Conservation (phyloP, 164 flowering plant species). For the Liquidambar formosana region DNA sequence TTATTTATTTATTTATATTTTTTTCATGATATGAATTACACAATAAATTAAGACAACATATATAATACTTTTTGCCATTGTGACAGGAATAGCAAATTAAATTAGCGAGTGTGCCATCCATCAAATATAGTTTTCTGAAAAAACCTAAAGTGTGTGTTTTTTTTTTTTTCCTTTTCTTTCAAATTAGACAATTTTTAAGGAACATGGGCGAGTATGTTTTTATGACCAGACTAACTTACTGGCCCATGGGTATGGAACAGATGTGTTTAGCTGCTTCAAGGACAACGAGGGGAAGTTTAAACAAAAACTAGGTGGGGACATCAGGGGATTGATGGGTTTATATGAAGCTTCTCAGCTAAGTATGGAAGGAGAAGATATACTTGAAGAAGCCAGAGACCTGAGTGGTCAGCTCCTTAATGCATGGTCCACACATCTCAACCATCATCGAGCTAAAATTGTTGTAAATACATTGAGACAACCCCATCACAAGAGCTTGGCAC, state of each 20-base stretch:
- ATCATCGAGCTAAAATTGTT: constrained; percentile 20
- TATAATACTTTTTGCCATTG: too few relatives aligned
- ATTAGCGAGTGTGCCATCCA: too few relatives aligned
- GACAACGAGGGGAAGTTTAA: constrained; percentile 31
- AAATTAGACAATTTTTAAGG: too few relatives aligned
- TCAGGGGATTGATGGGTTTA: constrained; percentile 19
- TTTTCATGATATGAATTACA: too few relatives aligned
- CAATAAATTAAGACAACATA: too few relatives aligned
- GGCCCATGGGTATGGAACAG: constrained; percentile 14
- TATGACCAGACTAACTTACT: background rate
- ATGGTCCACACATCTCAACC: background rate
- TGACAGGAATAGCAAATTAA: too few relatives aligned
- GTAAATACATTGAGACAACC: constrained; percentile 34
- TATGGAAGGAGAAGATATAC: constrained; percentile 43
- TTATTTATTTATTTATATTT: too few relatives aligned
- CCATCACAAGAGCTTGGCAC: constrained; percentile 43
- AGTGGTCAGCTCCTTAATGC: constrained; percentile 30
- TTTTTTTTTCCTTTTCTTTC: too few relatives aligned
- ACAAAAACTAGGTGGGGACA: constrained; percentile 1
- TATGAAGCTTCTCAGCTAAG: constrained; percentile 33
- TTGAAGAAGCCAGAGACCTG: constrained; percentile 44
- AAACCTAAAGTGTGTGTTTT: too few relatives aligned
- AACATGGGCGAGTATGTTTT: constrained; percentile 4
- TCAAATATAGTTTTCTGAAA: too few relatives aligned
- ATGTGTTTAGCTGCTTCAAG: constrained; percentile 34